A percentile compares a stretch with the other conserved stretches of the same genome.
Conservation (phyloP, 768 basidiomycete species). For the Psilocybe azurescens region DNA sequence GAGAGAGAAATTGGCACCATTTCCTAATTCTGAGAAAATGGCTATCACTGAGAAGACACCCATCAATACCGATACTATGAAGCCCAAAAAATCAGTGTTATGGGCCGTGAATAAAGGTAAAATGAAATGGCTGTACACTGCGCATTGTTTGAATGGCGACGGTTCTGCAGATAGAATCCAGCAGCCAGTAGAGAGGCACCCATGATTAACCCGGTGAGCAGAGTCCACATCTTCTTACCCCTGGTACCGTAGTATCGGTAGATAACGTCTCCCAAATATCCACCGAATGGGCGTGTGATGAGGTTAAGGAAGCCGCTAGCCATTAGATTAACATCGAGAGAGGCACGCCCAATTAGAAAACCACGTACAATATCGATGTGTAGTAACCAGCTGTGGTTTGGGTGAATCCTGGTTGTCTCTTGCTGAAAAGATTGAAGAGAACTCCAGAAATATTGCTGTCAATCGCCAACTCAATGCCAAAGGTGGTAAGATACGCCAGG, state of each 20-base stretch:
- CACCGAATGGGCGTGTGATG: slow-evolving; percentile 53
- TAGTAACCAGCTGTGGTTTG: slow-evolving; percentile 59
- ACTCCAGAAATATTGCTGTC: slow-evolving; percentile 57
- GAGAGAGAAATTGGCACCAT: slow-evolving; percentile 56
- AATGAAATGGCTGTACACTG: slow-evolving; percentile 33
- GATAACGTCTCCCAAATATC: slow-evolving; percentile 50
- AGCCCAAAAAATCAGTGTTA: no score
- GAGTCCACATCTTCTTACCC: slow-evolving; percentile 54
- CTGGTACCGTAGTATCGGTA: slow-evolving; percentile 47
- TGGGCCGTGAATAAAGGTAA: background rate
- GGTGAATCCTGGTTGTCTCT: slow-evolving; percentile 40
- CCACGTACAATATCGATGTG: slow-evolving; percentile 34
- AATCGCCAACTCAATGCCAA: slow-evolving; percentile 62
- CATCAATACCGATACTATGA: slow-evolving; percentile 39
- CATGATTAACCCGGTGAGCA: slow-evolving; percentile 48
- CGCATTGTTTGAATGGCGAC: slow-evolving; percentile 28
- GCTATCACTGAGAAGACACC: slow-evolving; percentile 45
- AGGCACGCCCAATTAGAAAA: background rate
- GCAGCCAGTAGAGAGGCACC: slow-evolving; percentile 48
- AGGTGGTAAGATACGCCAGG: slow-evolving; percentile 57
- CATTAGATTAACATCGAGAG: slow-evolving; percentile 11
- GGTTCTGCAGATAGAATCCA: slow-evolving; percentile 46
- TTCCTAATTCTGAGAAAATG: slow-evolving; percentile 48
- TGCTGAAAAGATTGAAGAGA: slow-evolving; percentile 42
- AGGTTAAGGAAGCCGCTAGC: slow-evolving; percentile 53